Base-by-base conservation (phyloP, 2,329 filamentous ascomycete genomes). In the Arachnomyces sp. region DNA sequence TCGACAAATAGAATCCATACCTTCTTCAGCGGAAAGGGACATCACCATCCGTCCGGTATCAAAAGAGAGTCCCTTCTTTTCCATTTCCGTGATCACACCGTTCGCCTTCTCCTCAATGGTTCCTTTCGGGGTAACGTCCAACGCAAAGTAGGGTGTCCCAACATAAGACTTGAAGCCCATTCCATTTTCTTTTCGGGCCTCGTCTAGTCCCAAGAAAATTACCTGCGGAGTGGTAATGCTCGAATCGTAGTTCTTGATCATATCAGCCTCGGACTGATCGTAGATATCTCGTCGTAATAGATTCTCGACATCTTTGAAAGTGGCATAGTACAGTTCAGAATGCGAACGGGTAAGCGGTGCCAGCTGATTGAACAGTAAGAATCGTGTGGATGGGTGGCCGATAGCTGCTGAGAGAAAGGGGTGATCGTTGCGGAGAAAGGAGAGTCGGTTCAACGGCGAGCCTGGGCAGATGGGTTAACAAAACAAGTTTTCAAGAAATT, bases 141-240 rank as follows among this genome's bases (percentile, higher is more conserved):
- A 62, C 1, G 89, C 90, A 58, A 96, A 98, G 65, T 81, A 93
- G 1, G 92, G 89, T 36, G 75, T 73, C 3, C 90, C 92, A 28
- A 71, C 75, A 59, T 94, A 93, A 38, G 72, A 71, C 35, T 78
- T 78, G 54, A 59, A 64, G 3, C 55, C 44, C 38, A 69, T 46
- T 13, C 52, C 56, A 34, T 52, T 54, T 28, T 72, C 61, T 36
- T 68, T 68, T 17, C 61, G 62, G 35, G 61, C 65, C 59, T 94
- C 87, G 50, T 94, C 80, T 35, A 95, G 64, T 0, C 90, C 90
- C 18, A 96, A 68, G 58, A 96, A 95, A 38, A 96, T 71, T 38
- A 95, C 70, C 46, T 86, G 74, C 3, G 88, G 82, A 14, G 71
- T 63, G 12, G 78, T 78, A 39, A 75, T 67, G 3, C 72, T 67